Percentiles rank a stretch among this genome's conserved stretches.
Conservation (phyloP, 1,284 basidiomycete species). For the Cryptococcus jaspeensis region DNA sequence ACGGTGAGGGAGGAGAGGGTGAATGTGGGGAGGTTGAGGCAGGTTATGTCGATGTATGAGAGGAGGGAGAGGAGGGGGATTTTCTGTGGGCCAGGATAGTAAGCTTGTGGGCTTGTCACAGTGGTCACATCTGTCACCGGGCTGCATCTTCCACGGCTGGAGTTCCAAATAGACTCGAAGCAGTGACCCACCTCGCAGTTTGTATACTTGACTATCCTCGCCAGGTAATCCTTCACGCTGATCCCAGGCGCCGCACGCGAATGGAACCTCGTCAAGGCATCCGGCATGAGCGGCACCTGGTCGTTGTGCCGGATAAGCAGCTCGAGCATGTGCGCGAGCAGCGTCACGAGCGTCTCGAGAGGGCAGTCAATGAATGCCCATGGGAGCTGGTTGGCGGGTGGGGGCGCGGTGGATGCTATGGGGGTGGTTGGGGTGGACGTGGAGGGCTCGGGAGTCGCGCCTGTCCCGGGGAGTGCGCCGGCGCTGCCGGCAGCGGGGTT, state of each 20-base stretch:
- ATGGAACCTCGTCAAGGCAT: constrained; percentile 80
- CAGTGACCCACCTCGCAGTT: constrained; percentile 74
- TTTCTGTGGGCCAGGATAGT: constrained; percentile 58
- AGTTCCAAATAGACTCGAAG: background rate
- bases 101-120: background rate
- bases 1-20: constrained; percentile 91
- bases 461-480: too few species aligned
- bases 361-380: constrained; percentile 61
- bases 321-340: constrained; percentile 93
- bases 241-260: constrained; percentile 83
- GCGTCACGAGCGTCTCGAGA: constrained; percentile 74
- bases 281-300: constrained; percentile 60
- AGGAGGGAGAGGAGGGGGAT: constrained; percentile 83
- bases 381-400: constrained; percentile 32
- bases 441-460: too few species aligned
- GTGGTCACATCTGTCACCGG: too few species aligned
- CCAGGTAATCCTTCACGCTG: constrained; percentile 80
- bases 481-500: too few species aligned
- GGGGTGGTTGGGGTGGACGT: too few species aligned
- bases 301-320: constrained; percentile 91
- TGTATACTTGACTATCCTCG: constrained; percentile 85
- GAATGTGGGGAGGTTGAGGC: constrained; percentile 70
- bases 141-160: background rate
- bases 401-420: background rate
- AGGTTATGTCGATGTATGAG: constrained; percentile 93